These are phyloP conservation scores for Taiwanofungus camphoratus DNA, from an alignment of 1,284 basidiomycete genomes.

Conservation along the genomic window DNA sequence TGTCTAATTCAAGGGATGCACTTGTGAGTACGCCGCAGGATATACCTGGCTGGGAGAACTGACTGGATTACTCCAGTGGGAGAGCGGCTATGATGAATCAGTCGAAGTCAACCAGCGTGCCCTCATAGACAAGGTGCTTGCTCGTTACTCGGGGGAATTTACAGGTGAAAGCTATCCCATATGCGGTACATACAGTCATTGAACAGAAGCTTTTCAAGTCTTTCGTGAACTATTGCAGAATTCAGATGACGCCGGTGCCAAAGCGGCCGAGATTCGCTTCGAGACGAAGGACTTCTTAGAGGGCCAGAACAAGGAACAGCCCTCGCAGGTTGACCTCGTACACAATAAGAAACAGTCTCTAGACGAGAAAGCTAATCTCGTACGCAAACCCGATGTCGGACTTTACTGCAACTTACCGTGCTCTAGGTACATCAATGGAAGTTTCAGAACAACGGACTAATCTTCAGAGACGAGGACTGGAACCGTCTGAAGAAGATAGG, in stretches of 20 bases:
- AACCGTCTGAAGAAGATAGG: slow-evolving; percentile 83
- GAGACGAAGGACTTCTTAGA: slow-evolving; percentile 57
- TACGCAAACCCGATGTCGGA: slow-evolving; percentile 18
- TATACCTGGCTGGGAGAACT: too few relatives aligned
- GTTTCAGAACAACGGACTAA: slow-evolving; percentile 85
- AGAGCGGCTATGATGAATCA: slow-evolving; percentile 69
- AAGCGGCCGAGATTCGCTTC: slow-evolving; percentile 77
- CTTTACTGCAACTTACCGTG: background rate
- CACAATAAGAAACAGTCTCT: slow-evolving; percentile 26
- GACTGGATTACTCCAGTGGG: slow-evolving; percentile 44
- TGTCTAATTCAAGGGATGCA: slow-evolving; percentile 19
- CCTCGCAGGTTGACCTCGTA: background rate
- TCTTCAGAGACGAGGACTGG: slow-evolving; percentile 86
- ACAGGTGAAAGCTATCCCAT: too few relatives aligned
- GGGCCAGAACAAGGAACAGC: slow-evolving; percentile 26
- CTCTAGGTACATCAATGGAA: slow-evolving; percentile 64
- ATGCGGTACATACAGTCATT: too few relatives aligned
- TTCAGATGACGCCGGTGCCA: slow-evolving; percentile 89
- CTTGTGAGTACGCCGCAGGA: slow-evolving; percentile 12
- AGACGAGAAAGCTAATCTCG: slow-evolving; percentile 56
- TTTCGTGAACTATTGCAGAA: slow-evolving; percentile 93
- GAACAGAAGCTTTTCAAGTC: slow-evolving; percentile 45
- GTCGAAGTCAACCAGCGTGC: slow-evolving; percentile 96
- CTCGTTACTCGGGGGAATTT: slow-evolving; percentile 92
- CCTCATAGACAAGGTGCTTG: slow-evolving; percentile 89